Base-by-base conservation (phyloP, 2,329 filamentous ascomycete species). In the Sporothrix inflata region DNA sequence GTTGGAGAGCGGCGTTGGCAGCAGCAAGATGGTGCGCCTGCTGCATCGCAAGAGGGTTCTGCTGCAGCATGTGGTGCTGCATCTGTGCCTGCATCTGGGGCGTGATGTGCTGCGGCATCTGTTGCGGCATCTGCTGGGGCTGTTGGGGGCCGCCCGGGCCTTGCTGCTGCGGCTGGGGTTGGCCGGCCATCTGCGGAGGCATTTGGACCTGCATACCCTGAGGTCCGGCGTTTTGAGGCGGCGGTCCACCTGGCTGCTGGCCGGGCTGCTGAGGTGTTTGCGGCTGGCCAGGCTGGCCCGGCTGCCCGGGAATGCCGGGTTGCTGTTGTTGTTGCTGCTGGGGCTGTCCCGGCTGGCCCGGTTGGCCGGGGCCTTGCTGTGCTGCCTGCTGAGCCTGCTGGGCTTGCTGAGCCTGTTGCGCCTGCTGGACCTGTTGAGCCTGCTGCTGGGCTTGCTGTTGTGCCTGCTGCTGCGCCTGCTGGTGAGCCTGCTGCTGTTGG, bases 391-490 rank as follows among this genome's bases (percentile, higher is more conserved):
- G 83, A 2, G 47, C 55, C 24, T 74, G 74, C 34, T 77, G 76
- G 19, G 73, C 71, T 34, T 82, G 72, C 71, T 78, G 77, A 79
- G 78, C 78, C 75, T 84, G 81, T 67, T 84, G 69, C 73, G 72
- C 49, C 86, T 82, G 87, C 70, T 88, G 85, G 77, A 88, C 76
- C 76, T 80, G 72, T 8, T 75, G 84, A 4, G 81, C 84, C 79
- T 71, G 85, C 83, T 73, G 73, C 14, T 69, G 68, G 1, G 53
- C 61, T 8, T 71, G 71, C 60, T 75, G 73, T 49, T 74, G 74
- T 84, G 83, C 67, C n/a, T 74, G 51, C 21, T 81, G 73, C n/a
- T 84, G 84, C 73, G 85, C 83, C 45, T 80, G 78, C 75, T 74
- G 75, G 11, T 76, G 75, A 11, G 76, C 75, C 16, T 70, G 65